A percentile compares a stretch with the other conserved stretches of the same genome.
Evolutionary conservation across 495 filamentous ascomycete genomes (phyloP).

Genomic region (Neurospora sp.): DNA sequence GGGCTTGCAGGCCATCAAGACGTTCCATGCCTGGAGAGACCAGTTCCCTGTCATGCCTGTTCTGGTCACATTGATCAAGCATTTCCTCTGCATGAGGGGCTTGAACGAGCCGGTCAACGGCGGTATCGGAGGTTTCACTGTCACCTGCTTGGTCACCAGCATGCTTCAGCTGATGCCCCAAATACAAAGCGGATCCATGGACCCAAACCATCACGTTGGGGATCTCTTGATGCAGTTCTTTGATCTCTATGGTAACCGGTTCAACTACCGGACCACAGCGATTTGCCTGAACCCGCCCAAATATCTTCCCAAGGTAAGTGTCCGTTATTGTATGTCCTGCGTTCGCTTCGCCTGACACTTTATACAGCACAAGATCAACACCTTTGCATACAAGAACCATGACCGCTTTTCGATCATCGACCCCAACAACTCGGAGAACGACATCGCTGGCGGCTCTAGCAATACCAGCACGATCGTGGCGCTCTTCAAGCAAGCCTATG

Average conservation of each 20-base stretch:
- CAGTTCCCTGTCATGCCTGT: conserved; percentile 74
- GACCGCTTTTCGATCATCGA: conserved; percentile 68
- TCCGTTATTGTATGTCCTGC: not conserved
- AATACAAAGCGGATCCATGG: conserved; percentile 44
- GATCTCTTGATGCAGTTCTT: conserved; percentile 76
- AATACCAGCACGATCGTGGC: conserved; percentile 51
- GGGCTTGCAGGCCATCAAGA: conserved; percentile 66
- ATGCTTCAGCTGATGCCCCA: conserved; percentile 69
- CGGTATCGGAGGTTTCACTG: conserved; percentile 88
- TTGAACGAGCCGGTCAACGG: conserved; percentile 84
- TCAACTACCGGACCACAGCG: conserved; percentile 53
- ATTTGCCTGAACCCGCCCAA: conserved; percentile 66
- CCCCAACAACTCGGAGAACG: conserved; percentile 72
- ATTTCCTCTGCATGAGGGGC: conserved; percentile 77
- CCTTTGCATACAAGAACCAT: conserved; percentile 37
- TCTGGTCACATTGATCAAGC: conserved; percentile 79
- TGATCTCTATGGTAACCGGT: conserved; percentile 73
- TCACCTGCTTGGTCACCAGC: conserved; percentile 86
- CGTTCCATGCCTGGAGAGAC: conserved; percentile 66
- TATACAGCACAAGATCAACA: conserved; percentile 21
- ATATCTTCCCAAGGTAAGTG: conserved; percentile 61
- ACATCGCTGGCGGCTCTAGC: conserved; percentile 73
- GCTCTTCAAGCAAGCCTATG: conserved; percentile 53
- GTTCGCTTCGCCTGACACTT: conserved; percentile 10
- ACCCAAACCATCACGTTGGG: conserved; percentile 57